These are phyloP conservation scores for Cryphonectria parasitica DNA, from an alignment of 2,329 filamentous ascomycete genomes.

Conservation along the genomic window DNA sequence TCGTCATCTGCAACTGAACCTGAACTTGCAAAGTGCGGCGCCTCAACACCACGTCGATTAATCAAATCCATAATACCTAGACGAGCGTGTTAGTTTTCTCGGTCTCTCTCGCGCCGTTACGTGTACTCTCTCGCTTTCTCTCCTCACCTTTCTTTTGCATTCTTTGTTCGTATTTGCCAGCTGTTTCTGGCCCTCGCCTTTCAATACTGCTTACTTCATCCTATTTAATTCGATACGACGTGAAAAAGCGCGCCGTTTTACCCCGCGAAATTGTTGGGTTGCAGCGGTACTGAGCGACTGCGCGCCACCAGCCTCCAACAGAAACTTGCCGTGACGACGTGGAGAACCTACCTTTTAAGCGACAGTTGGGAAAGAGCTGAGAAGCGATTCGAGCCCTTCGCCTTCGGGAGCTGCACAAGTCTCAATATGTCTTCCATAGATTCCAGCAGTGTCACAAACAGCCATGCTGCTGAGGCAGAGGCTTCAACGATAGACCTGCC, in stretches of 20 bases:
- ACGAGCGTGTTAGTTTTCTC: background rate
- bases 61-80: background rate
- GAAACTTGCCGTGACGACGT: background rate
- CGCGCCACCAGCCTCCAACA: background rate
- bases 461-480: conserved; percentile 12
- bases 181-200: background rate
- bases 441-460: conserved; percentile 15
- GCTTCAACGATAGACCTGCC: conserved; percentile 28
- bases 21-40: conserved; percentile 14
- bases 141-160: background rate
- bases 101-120: conserved; percentile 1
- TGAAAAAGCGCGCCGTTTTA: background rate
- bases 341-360: background rate
- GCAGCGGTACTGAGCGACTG: background rate
- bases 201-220: background rate
- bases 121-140: background rate
- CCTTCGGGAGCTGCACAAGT: background rate
- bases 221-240: background rate
- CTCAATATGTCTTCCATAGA: conserved; percentile 16
- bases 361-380: too few relatives aligned
- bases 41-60: conserved; percentile 17
- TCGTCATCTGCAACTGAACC: conserved; percentile 13
- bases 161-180: conserved; percentile 17
- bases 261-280: background rate
- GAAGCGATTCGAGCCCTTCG: too few relatives aligned